Evolutionary conservation across 2,329 filamentous ascomycete genomes (phyloP).

Genomic region (Trichoderma oligosporum): DNA sequence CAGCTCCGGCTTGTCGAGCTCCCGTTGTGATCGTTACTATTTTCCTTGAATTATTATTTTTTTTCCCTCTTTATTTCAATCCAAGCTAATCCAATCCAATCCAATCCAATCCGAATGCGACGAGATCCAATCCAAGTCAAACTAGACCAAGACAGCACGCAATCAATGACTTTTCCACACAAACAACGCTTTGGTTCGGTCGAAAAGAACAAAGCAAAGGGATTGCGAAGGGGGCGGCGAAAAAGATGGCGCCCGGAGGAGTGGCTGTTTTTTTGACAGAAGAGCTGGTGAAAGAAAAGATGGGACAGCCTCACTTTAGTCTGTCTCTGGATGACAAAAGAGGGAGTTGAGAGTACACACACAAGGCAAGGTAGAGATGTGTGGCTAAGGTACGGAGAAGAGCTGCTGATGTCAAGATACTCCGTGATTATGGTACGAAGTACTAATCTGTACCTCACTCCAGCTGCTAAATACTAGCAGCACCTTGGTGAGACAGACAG

Average conservation of each 20-base stretch:
- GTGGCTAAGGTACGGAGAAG: too few species aligned
- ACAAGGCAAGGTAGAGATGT: too few species aligned
- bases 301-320: too few species aligned
- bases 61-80: background rate
- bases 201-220: background rate
- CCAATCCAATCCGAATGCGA: background rate
- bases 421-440: too few species aligned
- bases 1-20: slow-evolving; percentile 10
- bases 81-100: background rate
- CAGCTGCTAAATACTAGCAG: too few species aligned
- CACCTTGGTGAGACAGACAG: too few species aligned
- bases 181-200: background rate
- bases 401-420: too few species aligned
- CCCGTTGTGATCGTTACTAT: background rate
- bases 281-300: background rate
- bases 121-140: background rate
- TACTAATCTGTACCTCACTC: too few species aligned
- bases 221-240: background rate
- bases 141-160: background rate
- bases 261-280: slow-evolving; percentile 2
- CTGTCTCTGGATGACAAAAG: too few species aligned
- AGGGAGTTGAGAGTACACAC: too few species aligned
- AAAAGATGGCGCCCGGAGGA: background rate
- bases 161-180: too few species aligned
- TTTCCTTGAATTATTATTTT: too few species aligned